These are phyloP conservation scores for Kwoniella sp. DNA, from an alignment of 768 basidiomycete species.

Conservation along the genomic window DNA sequence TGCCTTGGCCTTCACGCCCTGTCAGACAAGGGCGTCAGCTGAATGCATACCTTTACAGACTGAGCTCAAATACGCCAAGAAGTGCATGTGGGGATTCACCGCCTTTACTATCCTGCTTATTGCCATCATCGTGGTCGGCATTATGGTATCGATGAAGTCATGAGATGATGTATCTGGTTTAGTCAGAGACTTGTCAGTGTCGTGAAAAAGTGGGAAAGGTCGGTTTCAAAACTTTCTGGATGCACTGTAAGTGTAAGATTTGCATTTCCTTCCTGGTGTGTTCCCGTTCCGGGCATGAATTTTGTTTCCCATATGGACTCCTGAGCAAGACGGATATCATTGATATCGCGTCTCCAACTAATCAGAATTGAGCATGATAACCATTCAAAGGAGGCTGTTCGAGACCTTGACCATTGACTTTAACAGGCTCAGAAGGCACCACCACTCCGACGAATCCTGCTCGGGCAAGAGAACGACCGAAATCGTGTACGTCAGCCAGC, in stretches of 20 bases:
- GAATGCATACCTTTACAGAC: too few relatives aligned
- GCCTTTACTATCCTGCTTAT: slow-evolving; percentile 29
- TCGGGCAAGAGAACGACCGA: neutral
- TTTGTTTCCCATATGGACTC: too few relatives aligned
- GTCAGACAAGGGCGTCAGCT: too few relatives aligned
- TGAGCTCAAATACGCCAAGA: slow-evolving; percentile 47
- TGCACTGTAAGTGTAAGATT: too few relatives aligned
- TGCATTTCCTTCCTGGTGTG: neutral
- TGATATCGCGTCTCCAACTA: neutral
- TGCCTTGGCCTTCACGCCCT: too few relatives aligned
- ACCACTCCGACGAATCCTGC: slow-evolving; percentile 23
- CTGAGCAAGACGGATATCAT: too few relatives aligned
- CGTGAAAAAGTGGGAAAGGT: too few relatives aligned
- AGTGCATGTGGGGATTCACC: slow-evolving; percentile 35
- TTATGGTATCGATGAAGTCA: neutral
- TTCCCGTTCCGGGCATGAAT: neutral
- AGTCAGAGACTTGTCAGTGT: too few relatives aligned
- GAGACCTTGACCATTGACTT: slow-evolving; percentile 14
- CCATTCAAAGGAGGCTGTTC: slow-evolving; percentile 20
- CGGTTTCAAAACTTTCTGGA: too few relatives aligned
- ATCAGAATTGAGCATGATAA: slow-evolving; percentile 21
- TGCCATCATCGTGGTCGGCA: slow-evolving; percentile 20
- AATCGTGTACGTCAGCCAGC: too few relatives aligned
- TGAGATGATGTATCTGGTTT: too few relatives aligned
- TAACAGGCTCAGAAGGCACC: slow-evolving; percentile 14